phyloP scores from a whole-genome alignment of 495 filamentous ascomycete genomes.

The Aspergillus bertholletiae region DNA sequence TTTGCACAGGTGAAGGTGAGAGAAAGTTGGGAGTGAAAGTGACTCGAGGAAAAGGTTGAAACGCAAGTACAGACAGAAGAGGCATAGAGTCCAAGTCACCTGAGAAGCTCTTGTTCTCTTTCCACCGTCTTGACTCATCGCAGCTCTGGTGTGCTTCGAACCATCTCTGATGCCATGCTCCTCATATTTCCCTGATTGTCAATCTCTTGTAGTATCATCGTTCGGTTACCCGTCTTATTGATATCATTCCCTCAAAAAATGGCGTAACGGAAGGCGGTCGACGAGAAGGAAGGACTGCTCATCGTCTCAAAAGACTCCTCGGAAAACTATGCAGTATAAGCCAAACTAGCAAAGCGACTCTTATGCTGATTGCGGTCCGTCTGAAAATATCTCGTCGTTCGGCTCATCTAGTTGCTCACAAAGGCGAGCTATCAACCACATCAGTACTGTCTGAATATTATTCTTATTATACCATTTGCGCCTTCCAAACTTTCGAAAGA shows the following conservation, averaged over 20 bases:
- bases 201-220: constrained; percentile 5
- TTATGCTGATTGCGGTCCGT: background rate
- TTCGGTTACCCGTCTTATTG: constrained; percentile 4
- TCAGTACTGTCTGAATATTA: background rate
- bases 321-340: constrained; percentile 14
- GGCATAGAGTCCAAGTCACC: background rate
- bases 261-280: constrained; percentile 17
- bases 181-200: constrained; percentile 1
- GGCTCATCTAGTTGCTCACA: constrained; percentile 2
- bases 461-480: background rate
- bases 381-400: background rate
- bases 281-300: constrained; percentile 17
- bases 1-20: background rate
- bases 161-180: background rate
- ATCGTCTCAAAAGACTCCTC: constrained; percentile 9
- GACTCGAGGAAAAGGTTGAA: background rate
- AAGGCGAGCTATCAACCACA: background rate
- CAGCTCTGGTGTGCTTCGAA: background rate
- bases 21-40: background rate
- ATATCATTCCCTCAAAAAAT: constrained; percentile 17
- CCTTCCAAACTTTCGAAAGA: background rate
- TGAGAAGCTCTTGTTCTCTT: background rate
- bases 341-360: background rate
- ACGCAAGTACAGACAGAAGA: constrained; percentile 1
- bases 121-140: background rate